These are phyloP conservation scores for Fusarium setosum DNA, from an alignment of 2,329 filamentous ascomycete species.

Conservation along the genomic window DNA sequence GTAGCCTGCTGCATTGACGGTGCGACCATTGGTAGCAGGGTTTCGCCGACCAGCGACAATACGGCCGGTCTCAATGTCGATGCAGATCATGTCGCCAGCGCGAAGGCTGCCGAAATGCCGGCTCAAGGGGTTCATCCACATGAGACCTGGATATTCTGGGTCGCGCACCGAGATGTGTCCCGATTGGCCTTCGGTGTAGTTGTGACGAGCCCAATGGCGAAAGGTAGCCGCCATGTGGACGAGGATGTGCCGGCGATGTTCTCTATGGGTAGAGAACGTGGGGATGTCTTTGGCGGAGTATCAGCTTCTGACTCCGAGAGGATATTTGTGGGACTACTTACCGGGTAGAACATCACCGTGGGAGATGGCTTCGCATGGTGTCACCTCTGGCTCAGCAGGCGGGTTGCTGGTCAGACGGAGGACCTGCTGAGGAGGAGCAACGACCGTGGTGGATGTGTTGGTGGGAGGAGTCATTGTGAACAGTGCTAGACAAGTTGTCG, in stretches of 20 bases:
- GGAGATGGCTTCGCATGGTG: neutral
- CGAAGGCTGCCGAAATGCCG: slow-evolving; percentile 16
- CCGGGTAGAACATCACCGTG: neutral
- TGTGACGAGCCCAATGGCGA: slow-evolving; percentile 11
- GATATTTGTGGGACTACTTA: neutral
- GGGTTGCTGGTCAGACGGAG: neutral
- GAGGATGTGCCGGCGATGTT: neutral
- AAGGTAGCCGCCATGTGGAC: neutral
- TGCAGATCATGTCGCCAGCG: slow-evolving; percentile 17
- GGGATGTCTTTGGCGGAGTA: neutral
- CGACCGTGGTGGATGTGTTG: neutral
- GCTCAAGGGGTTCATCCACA: slow-evolving; percentile 23
- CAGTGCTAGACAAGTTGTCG: too few relatives aligned
- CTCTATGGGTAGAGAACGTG: neutral
- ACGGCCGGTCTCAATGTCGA: slow-evolving; percentile 12
- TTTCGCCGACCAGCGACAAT: slow-evolving; percentile 8
- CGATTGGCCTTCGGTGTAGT: slow-evolving; percentile 16
- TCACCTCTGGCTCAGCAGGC: neutral
- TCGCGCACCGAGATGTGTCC: slow-evolving; percentile 22
- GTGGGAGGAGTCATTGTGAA: too few relatives aligned
- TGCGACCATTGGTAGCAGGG: slow-evolving; percentile 59
- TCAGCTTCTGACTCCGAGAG: neutral
- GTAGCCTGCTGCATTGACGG: slow-evolving; percentile 76
- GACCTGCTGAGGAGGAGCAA: neutral
- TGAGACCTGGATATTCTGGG: slow-evolving; percentile 12